Base-by-base conservation (phyloP, 1,139 yeast genomes). In the Debaryomycetaceae sp. region DNA sequence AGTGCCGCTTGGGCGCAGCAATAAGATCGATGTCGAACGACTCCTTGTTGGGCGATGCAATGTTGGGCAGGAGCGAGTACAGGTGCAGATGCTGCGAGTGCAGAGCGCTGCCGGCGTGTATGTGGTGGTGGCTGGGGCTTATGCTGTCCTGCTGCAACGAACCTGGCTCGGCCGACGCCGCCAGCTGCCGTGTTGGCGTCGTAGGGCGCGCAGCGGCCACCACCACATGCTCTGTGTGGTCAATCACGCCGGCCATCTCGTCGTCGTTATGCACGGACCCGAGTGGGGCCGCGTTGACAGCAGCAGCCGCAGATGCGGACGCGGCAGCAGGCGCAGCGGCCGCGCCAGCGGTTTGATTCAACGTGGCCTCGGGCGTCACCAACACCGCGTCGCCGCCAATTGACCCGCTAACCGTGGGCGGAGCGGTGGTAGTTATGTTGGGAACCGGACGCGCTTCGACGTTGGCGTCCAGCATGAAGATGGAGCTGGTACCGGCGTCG, bases 1-100 rank as follows among this genome's bases (percentile, higher is more conserved):
- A 83, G 54, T 91, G 98, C 51, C 98, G 78, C 49, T 85, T 86
- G 9, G 98, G 96, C 1, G 95, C 55, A 10, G 58, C 62, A 28
- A 67, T 67, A 46, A 67, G 55, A 43, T 67, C 74, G 35, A 67
- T 67, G 44, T 67, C 73, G 39, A 65, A 61, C 19, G 43, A 44
- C 28, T 67, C 74, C 40, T 61, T 55, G 31, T 62, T 59, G 16
- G 74, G 73, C n/a, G 71, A 61, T 5, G 62, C 36, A 30, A 67
- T 65, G 45, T 64, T 65, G 15, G 71, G 66, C 35, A 46, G 58
- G 34, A 66, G 54, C 36, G 54, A 63, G 38, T 48, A 51, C 23
- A 55, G 52, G 42, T 61, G 68, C 10, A 45, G 39, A 23, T 29
- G 35, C 34, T 54, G 63, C 24, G 59, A 52, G 39, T 56, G 62